Percentiles rank a stretch among this genome's conserved stretches.
These are phyloP conservation scores for Onygena corvina DNA, from an alignment of 2,329 filamentous ascomycete genomes.

Conservation along the genomic window DNA sequence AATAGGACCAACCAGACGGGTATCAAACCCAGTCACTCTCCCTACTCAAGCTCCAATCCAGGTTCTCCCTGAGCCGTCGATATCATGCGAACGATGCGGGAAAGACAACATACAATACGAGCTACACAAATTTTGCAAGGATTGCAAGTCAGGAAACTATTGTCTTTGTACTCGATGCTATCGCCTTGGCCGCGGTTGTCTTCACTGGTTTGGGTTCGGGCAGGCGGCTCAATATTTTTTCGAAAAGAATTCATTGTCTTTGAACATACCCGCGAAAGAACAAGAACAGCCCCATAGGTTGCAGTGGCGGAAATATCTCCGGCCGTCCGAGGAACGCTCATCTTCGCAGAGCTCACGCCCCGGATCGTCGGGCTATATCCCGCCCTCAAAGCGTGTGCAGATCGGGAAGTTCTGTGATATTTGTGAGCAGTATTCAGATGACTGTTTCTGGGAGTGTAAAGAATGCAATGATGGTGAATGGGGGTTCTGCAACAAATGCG, in stretches of 20 bases:
- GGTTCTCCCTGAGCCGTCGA: conserved; percentile 48
- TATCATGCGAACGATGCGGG: conserved; percentile 60
- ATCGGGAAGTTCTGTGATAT: conserved; percentile 73
- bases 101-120: conserved; percentile 68
- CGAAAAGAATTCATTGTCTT: conserved; percentile 39
- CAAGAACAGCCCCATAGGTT: conserved; percentile 43
- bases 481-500: conserved; percentile 84
- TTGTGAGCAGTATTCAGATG: conserved; percentile 61
- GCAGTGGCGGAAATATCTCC: conserved; percentile 26
- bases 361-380: conserved; percentile 17
- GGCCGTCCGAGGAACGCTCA: conserved; percentile 21
- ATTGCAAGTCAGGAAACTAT: conserved; percentile 59
- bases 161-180: conserved; percentile 76
- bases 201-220: conserved; percentile 81
- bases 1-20: background rate
- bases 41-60: background rate
- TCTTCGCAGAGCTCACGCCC: conserved; percentile 45
- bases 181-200: conserved; percentile 61
- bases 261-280: conserved; percentile 20
- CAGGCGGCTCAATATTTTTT: conserved; percentile 57
- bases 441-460: conserved; percentile 83
- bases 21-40: background rate
- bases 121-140: conserved; percentile 68
- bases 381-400: conserved; percentile 57
- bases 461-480: conserved; percentile 84